Evolutionary conservation across 805 yeast species (phyloP).

Genomic region (Hanseniaspora valbyensis): DNA sequence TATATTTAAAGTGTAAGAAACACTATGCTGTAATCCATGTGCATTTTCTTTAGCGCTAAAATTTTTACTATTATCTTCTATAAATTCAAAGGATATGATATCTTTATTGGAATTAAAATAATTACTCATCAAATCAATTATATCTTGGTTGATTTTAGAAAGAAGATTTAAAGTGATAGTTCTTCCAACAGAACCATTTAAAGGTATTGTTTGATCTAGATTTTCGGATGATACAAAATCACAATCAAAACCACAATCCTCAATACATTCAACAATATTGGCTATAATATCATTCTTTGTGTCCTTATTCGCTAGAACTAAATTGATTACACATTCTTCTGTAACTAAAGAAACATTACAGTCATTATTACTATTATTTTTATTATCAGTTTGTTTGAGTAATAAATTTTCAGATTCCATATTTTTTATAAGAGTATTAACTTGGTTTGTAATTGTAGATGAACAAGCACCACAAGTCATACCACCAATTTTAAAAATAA

Average conservation of each 20-base stretch:
- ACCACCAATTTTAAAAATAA: slow-evolving; percentile 35
- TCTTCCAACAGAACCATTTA: not conserved
- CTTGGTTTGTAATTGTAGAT: slow-evolving; percentile 48
- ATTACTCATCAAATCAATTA: not conserved
- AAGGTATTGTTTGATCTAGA: slow-evolving; percentile 17
- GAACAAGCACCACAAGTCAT: slow-evolving; percentile 92
- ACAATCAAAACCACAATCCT: slow-evolving; percentile 69
- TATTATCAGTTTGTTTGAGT: slow-evolving; percentile 52
- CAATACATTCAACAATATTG: slow-evolving; percentile 43
- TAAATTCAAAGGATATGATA: slow-evolving; percentile 10
- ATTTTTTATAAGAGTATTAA: not conserved
- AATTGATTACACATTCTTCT: slow-evolving; percentile 55
- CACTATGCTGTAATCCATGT: slow-evolving; percentile 26
- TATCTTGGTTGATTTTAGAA: not conserved
- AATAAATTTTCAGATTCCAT: slow-evolving; percentile 16
- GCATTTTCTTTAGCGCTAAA: not conserved
- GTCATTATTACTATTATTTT: not conserved
- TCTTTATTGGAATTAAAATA: slow-evolving; percentile 11
- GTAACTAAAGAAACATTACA: slow-evolving; percentile 14
- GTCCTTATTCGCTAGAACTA: slow-evolving; percentile 25
- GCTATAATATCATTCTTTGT: not conserved
- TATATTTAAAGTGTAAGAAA: slow-evolving; percentile 29
- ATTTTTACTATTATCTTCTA: not conserved
- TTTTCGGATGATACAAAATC: slow-evolving; percentile 16
- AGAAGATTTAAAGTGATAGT: not conserved